These are phyloP conservation scores for Colletotrichum gigasporum DNA, from an alignment of 2,329 filamentous ascomycete genomes.

Conservation along the genomic window DNA sequence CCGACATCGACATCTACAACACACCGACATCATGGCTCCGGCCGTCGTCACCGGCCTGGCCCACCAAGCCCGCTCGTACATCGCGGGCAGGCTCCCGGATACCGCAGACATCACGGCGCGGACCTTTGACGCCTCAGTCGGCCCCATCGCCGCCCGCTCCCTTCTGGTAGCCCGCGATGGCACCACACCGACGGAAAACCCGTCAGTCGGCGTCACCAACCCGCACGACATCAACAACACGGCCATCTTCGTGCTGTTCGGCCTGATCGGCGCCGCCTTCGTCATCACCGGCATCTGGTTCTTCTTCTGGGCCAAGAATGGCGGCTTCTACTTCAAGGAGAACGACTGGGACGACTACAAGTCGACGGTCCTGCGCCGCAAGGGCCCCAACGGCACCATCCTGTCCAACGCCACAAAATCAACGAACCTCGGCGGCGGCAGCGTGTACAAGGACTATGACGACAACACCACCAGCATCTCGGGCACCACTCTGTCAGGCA, in stretches of 20 bases:
- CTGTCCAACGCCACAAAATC: slow-evolving; percentile 83
- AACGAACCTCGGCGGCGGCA: slow-evolving; percentile 88
- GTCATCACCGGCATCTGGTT: slow-evolving; percentile 88
- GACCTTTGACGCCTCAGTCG: slow-evolving; percentile 43
- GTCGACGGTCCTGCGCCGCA: slow-evolving; percentile 87
- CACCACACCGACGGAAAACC: slow-evolving; percentile 45
- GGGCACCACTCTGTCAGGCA: slow-evolving; percentile 59
- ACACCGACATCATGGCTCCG: slow-evolving; percentile 49
- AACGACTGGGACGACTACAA: slow-evolving; percentile 99
- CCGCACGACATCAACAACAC: slow-evolving; percentile 70
- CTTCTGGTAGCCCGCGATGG: slow-evolving; percentile 51
- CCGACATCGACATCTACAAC: background rate
- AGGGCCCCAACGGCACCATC: slow-evolving; percentile 88
- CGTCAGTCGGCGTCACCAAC: slow-evolving; percentile 58
- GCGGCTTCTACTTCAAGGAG: slow-evolving; percentile 87
- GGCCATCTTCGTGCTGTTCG: slow-evolving; percentile 86
- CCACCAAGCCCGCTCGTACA: slow-evolving; percentile 31
- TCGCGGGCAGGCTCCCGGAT: slow-evolving; percentile 40
- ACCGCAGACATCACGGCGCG: slow-evolving; percentile 32
- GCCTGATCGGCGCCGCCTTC: slow-evolving; percentile 80
- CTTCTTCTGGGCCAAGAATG: slow-evolving; percentile 98
- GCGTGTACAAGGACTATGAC: slow-evolving; percentile 79
- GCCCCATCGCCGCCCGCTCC: slow-evolving; percentile 53
- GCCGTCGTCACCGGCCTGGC: slow-evolving; percentile 41
- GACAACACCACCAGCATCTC: slow-evolving; percentile 57